phyloP scores from a whole-genome alignment of 2,329 filamentous ascomycete genomes.

The Sporothrix variecibatus region DNA sequence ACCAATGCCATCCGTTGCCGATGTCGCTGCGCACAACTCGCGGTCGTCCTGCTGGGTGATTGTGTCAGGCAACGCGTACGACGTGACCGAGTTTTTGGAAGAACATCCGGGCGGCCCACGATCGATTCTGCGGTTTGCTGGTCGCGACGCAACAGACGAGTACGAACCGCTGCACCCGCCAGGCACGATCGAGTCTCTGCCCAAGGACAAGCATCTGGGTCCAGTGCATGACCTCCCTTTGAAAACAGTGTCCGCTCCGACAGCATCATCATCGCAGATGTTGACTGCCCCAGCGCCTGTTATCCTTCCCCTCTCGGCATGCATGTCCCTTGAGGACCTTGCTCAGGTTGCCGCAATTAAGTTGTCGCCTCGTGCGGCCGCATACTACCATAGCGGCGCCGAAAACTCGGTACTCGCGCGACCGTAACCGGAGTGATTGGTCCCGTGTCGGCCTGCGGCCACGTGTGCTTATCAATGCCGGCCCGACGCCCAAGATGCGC shows the following conservation, averaged over 20 bases:
- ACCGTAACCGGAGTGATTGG: constrained; percentile 27
- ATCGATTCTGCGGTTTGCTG: not conserved
- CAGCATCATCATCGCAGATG: not conserved
- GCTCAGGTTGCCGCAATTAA: constrained; percentile 16
- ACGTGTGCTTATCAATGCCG: constrained; percentile 26
- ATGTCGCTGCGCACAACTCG: constrained; percentile 8
- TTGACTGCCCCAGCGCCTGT: not conserved
- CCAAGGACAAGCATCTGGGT: constrained; percentile 1
- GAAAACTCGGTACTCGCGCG: constrained; percentile 21
- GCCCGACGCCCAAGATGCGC: constrained; percentile 5
- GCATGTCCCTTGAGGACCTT: constrained; percentile 25
- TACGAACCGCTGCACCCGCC: not conserved
- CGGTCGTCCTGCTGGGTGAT: constrained; percentile 17
- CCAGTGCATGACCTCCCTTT: not conserved
- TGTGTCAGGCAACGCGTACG: constrained; percentile 6
- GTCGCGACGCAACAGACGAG: constrained; percentile 1
- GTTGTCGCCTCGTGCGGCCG: constrained; percentile 21
- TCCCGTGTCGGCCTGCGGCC: constrained; percentile 25
- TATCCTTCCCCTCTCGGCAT: constrained; percentile 24
- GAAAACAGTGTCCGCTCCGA: not conserved
- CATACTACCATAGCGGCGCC: constrained; percentile 25
- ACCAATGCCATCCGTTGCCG: not conserved
- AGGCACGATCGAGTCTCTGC: not conserved
- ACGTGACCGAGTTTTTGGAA: constrained; percentile 11
- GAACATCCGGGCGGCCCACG: constrained; percentile 11